A percentile compares a stretch with the other conserved stretches of the same genome.
Conservation (phyloP, 164 flowering plant species). For the Vitis rotundifolia region DNA sequence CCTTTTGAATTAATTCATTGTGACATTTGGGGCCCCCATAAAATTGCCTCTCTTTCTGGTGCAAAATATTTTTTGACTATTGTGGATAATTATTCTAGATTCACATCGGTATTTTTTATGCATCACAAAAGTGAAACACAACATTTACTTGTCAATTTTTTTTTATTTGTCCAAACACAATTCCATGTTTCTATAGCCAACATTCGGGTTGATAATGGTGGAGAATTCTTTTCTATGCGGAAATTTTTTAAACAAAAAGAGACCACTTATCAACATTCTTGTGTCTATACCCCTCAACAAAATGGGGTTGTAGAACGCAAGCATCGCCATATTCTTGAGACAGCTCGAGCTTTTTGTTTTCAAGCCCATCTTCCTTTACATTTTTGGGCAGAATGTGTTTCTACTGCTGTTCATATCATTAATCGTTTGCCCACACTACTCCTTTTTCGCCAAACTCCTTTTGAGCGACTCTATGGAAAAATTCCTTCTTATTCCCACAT, state of each 20-base stretch:
- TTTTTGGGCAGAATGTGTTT: conserved; percentile 16
- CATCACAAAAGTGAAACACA: neutral
- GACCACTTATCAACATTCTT: too few relatives aligned
- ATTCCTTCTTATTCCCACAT: neutral
- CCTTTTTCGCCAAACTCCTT: neutral
- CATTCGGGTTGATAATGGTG: too few relatives aligned
- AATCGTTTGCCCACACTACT: neutral
- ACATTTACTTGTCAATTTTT: neutral
- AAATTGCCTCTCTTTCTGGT: neutral
- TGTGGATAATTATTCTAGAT: neutral
- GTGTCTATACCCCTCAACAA: neutral
- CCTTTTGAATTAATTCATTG: conserved; percentile 3
- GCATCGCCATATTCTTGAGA: conserved; percentile 9
- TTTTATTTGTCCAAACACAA: neutral
- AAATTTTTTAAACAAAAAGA: too few relatives aligned
- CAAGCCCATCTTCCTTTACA: neutral
- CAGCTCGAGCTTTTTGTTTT: conserved; percentile 3
- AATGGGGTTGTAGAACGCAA: conserved; percentile 13
- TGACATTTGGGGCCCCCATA: neutral
- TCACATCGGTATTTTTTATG: neutral
- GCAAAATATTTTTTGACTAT: too few relatives aligned
- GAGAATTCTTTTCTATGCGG: too few relatives aligned
- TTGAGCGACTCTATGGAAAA: neutral
- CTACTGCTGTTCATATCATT: neutral
- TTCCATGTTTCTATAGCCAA: neutral